Percentiles rank a stretch among this genome's conserved stretches.
phyloP scores from a whole-genome alignment of 768 basidiomycete species.

The Leccinum longicurvipes region DNA sequence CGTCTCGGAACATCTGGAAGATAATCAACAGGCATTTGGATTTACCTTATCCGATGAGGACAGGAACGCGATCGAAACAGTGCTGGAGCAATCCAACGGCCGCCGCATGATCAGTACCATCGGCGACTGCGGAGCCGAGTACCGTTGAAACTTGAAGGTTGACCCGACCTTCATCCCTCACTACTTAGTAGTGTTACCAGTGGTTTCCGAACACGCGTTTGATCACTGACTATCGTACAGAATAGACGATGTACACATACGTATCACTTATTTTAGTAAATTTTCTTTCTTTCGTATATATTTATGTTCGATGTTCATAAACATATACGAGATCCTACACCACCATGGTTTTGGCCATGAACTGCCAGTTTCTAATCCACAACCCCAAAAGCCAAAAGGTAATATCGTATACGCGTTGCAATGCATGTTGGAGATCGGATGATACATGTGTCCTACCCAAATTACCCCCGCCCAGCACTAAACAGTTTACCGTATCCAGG shows the following conservation, averaged over 20 bases:
- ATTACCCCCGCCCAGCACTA: not conserved
- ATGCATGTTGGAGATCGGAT: not conserved
- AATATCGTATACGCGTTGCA: not conserved
- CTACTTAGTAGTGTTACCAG: too few species aligned
- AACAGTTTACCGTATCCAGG: not conserved
- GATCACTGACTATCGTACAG: too few species aligned
- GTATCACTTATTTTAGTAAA: not conserved
- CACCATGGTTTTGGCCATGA: too few species aligned
- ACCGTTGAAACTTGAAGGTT: slow-evolving; percentile 39
- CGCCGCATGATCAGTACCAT: slow-evolving; percentile 60
- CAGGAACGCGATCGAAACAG: slow-evolving; percentile 56
- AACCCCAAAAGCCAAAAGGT: not conserved
- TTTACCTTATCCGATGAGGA: slow-evolving; percentile 58
- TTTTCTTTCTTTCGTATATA: not conserved
- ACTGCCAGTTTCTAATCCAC: too few species aligned
- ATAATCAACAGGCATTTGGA: slow-evolving; percentile 61
- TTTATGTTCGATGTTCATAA: not conserved
- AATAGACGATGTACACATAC: too few species aligned
- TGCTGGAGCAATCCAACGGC: slow-evolving; percentile 61
- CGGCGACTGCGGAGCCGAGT: slow-evolving; percentile 85
- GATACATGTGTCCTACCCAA: not conserved
- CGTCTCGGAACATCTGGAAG: slow-evolving; percentile 67
- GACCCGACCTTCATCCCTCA: not conserved
- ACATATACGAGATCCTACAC: not conserved
- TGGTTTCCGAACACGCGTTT: too few species aligned